Conservation (phyloP, 2,329 filamentous ascomycete genomes). For the Fusarium ambrosium region DNA sequence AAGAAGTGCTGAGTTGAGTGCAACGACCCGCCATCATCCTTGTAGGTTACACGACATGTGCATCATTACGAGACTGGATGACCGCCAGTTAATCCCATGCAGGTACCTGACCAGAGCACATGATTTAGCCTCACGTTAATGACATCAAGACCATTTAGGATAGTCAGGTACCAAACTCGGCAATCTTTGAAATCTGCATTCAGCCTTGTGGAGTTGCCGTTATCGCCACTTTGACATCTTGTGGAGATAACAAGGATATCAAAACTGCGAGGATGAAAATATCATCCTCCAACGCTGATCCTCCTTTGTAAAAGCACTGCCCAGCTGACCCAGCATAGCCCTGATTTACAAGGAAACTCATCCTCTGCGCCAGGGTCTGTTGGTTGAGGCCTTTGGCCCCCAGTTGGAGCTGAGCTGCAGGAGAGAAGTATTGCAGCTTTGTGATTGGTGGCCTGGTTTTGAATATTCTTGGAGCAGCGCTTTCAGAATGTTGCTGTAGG, state of each 20-base stretch:
- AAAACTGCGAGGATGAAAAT: neutral
- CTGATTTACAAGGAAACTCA: neutral
- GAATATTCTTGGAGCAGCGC: neutral
- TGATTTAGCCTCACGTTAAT: neutral
- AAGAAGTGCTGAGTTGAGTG: neutral
- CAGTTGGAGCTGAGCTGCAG: neutral
- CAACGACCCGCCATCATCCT: neutral
- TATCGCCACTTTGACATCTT: neutral
- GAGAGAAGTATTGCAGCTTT: neutral
- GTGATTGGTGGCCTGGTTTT: conserved; percentile 6
- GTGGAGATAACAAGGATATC: neutral
- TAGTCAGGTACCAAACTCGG: neutral
- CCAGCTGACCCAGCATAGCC: neutral
- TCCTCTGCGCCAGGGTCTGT: neutral
- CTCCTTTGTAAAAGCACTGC: neutral
- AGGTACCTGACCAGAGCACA: neutral
- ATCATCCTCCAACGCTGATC: neutral
- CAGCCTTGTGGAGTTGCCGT: neutral
- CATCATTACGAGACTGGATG: neutral
- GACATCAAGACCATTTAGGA: neutral
- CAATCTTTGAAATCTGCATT: neutral
- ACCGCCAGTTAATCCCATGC: neutral
- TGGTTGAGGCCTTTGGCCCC: neutral
- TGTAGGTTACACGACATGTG: conserved; percentile 1
- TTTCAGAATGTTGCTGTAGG: neutral